Evolutionary conservation across 345 rosid species (phyloP).

Genomic region (Moricandia moricandioides): DNA sequence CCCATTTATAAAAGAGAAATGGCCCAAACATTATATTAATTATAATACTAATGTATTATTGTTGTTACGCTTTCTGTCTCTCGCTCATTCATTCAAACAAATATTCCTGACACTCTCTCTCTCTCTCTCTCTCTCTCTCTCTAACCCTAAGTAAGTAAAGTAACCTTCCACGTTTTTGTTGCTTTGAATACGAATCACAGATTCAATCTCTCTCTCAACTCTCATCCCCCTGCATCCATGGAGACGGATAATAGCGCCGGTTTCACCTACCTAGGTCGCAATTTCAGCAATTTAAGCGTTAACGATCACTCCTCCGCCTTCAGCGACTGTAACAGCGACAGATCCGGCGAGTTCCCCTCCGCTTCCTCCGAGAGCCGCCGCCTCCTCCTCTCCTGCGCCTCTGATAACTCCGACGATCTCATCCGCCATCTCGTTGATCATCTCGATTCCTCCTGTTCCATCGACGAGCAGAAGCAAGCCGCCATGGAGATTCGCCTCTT

Average conservation of each 20-base stretch:
- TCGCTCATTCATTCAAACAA: conserved; percentile 22
- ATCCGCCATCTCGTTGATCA: conserved; percentile 64
- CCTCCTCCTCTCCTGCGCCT: conserved; percentile 55
- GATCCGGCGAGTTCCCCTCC: conserved; percentile 85
- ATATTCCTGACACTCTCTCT: background rate
- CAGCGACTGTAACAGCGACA: conserved; percentile 90
- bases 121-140: background rate
- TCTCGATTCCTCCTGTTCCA: conserved; percentile 62
- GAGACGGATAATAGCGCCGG: conserved; percentile 39
- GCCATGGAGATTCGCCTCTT: conserved; percentile 91
- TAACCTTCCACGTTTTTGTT: conserved; percentile 21
- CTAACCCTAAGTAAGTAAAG: background rate
- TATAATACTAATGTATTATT: background rate
- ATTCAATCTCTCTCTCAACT: background rate
- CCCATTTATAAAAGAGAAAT: background rate
- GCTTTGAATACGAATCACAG: background rate
- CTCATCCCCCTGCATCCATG: conserved; percentile 28
- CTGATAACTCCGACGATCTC: conserved; percentile 68
- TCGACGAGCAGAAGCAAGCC: conserved; percentile 86
- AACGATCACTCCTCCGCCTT: conserved; percentile 72
- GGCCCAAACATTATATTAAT: background rate
- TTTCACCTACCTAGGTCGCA: conserved; percentile 50
- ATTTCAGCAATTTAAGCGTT: conserved; percentile 38
- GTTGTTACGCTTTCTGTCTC: background rate
- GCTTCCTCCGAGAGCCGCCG: conserved; percentile 67